Conservation (phyloP, 805 yeast species). For the Candida krabiensis region DNA sequence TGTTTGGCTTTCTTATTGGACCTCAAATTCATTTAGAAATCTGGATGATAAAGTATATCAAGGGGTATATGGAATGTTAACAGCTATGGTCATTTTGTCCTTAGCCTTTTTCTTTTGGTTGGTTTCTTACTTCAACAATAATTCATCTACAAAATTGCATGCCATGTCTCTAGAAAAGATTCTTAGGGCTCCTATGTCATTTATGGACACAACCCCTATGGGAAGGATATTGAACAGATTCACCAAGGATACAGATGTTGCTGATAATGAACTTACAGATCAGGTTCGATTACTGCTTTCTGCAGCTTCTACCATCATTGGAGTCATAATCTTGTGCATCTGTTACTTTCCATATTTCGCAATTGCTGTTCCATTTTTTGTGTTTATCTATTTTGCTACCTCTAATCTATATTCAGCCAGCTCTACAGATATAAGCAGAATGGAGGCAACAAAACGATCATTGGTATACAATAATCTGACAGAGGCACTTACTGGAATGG, state of each 20-base stretch:
- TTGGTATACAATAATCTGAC: slow-evolving; percentile 49
- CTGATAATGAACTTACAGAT: slow-evolving; percentile 78
- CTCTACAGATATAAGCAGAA: slow-evolving; percentile 47
- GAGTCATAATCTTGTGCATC: slow-evolving; percentile 40
- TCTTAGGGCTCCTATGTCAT: slow-evolving; percentile 77
- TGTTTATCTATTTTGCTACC: slow-evolving; percentile 36
- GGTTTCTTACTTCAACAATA: slow-evolving; percentile 50
- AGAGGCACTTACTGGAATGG: slow-evolving; percentile 49
- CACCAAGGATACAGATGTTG: slow-evolving; percentile 80
- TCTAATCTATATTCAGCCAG: slow-evolving; percentile 49
- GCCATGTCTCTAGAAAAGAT: slow-evolving; percentile 58
- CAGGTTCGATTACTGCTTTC: slow-evolving; percentile 61
- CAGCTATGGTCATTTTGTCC: slow-evolving; percentile 45
- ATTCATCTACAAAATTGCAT: slow-evolving; percentile 57
- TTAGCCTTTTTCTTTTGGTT: slow-evolving; percentile 44
- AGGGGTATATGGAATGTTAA: slow-evolving; percentile 66
- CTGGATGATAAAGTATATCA: slow-evolving; percentile 57
- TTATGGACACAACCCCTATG: slow-evolving; percentile 82
- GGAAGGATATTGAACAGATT: slow-evolving; percentile 83
- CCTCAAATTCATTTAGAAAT: slow-evolving; percentile 46
- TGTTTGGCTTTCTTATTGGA: slow-evolving; percentile 85
- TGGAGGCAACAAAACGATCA: slow-evolving; percentile 49
- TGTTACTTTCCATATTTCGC: slow-evolving; percentile 55
- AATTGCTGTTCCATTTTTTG: slow-evolving; percentile 53
- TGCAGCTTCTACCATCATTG: slow-evolving; percentile 39